Percentiles rank a stretch among this genome's conserved stretches.
Conservation (phyloP, 1,284 basidiomycete species). For the Inonotus obliquus region DNA sequence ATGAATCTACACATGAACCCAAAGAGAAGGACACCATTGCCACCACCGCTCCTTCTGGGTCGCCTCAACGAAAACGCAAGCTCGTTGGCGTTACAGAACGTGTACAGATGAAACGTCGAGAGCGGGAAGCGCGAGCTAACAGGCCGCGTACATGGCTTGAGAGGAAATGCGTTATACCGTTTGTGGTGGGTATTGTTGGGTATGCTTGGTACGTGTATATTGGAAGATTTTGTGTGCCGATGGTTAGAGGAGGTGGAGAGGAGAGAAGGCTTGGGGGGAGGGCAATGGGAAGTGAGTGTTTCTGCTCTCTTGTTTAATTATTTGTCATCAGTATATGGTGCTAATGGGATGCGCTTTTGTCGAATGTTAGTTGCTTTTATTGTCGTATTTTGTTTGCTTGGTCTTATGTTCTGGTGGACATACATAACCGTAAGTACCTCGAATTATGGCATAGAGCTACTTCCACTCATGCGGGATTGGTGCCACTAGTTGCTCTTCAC, state of each 20-base stretch:
- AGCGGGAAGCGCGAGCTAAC: conserved; percentile 22
- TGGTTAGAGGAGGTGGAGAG: conserved; percentile 40
- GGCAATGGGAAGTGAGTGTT: conserved; percentile 52
- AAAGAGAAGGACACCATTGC: neutral
- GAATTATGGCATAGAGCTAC: neutral
- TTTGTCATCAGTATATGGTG: neutral
- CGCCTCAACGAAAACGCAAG: neutral
- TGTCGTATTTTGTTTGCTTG: conserved; percentile 53
- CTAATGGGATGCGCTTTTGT: neutral
- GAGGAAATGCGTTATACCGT: conserved; percentile 50
- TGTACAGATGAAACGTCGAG: conserved; percentile 26
- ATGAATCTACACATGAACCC: neutral
- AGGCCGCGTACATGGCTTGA: conserved; percentile 60
- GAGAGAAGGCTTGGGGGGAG: conserved; percentile 39
- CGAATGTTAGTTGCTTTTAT: conserved; percentile 51
- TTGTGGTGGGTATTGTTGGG: conserved; percentile 49
- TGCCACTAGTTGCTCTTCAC: conserved; percentile 49
- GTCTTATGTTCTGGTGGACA: conserved; percentile 68
- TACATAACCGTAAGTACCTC: conserved; percentile 52
- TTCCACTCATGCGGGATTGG: conserved; percentile 12
- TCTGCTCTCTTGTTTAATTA: neutral
- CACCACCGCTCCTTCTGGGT: neutral
- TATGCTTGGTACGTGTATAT: conserved; percentile 72
- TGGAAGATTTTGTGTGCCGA: conserved; percentile 57
- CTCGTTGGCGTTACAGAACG: conserved; percentile 12